Evolutionary conservation across 2,329 filamentous ascomycete genomes (phyloP).

Genomic region (Aspergillus ochraceoroseus): DNA sequence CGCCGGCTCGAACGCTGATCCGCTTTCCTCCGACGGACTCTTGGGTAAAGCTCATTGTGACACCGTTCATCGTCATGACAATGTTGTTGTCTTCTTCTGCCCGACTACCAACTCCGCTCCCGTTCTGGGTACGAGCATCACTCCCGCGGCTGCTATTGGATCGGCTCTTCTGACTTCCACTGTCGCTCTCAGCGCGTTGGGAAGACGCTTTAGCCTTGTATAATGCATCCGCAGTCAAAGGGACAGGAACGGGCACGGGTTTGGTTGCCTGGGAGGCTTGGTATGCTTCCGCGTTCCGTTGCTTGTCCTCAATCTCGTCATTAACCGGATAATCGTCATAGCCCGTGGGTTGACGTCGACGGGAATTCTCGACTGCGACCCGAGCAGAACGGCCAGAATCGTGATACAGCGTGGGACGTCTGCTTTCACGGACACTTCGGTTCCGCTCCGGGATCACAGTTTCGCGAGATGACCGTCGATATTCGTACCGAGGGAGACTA

Average conservation of each 20-base stretch:
- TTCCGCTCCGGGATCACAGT: slow-evolving; percentile 33
- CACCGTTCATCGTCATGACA: slow-evolving; percentile 39
- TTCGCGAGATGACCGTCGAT: slow-evolving; percentile 32
- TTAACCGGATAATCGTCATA: slow-evolving; percentile 32
- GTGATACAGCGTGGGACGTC: slow-evolving; percentile 33
- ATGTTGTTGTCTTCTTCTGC: slow-evolving; percentile 38
- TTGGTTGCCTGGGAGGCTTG: slow-evolving; percentile 34
- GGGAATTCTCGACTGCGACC: slow-evolving; percentile 33
- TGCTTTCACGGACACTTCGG: slow-evolving; percentile 29
- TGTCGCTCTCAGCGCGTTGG: slow-evolving; percentile 35
- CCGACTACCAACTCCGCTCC: slow-evolving; percentile 32
- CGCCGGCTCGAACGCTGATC: slow-evolving; percentile 39
- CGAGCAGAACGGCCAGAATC: slow-evolving; percentile 30
- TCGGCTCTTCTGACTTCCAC: slow-evolving; percentile 40
- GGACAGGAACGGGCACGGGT: slow-evolving; percentile 20
- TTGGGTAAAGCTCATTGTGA: slow-evolving; percentile 38
- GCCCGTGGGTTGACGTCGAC: slow-evolving; percentile 31
- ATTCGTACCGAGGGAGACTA: slow-evolving; percentile 31
- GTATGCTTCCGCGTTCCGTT: slow-evolving; percentile 38
- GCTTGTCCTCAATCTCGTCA: slow-evolving; percentile 36
- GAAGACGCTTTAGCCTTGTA: slow-evolving; percentile 30
- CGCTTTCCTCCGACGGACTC: slow-evolving; percentile 36
- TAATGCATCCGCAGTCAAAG: slow-evolving; percentile 36
- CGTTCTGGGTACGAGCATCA: slow-evolving; percentile 33
- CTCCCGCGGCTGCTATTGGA: slow-evolving; percentile 42